phyloP scores from a whole-genome alignment of 2,329 filamentous ascomycete species.

The Gliomastix tumulicola region DNA sequence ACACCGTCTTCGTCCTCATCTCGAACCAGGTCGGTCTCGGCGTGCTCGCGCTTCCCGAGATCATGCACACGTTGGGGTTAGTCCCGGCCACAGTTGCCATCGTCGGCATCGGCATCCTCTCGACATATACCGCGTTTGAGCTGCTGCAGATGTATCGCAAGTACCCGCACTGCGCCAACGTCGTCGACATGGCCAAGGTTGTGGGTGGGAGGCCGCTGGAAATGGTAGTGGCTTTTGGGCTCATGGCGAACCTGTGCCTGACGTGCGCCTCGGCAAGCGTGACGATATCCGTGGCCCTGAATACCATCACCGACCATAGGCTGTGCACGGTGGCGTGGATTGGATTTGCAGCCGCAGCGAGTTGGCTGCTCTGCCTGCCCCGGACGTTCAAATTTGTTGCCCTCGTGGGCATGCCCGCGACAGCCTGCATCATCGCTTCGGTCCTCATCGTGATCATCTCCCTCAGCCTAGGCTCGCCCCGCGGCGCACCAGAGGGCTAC shows the following conservation, averaged over 20 bases:
- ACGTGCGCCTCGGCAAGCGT: constrained; percentile 62
- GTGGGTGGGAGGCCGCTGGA: constrained; percentile 25
- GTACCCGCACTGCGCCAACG: constrained; percentile 62
- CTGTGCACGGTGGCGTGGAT: constrained; percentile 62
- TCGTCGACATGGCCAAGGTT: constrained; percentile 61
- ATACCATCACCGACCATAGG: constrained; percentile 56
- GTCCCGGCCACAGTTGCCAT: constrained; percentile 64
- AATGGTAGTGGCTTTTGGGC: constrained; percentile 43
- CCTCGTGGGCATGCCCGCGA: constrained; percentile 18
- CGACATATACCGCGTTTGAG: constrained; percentile 48
- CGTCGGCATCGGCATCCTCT: constrained; percentile 55
- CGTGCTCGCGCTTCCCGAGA: constrained; percentile 63
- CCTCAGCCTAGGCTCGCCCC: constrained; percentile 19
- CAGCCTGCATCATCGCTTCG: constrained; percentile 22
- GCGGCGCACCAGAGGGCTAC: constrained; percentile 15
- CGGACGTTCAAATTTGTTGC: constrained; percentile 49
- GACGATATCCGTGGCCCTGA: constrained; percentile 60
- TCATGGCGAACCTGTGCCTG: constrained; percentile 66
- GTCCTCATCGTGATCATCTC: constrained; percentile 26
- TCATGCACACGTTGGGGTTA: constrained; percentile 60
- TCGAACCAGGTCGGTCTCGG: constrained; percentile 27
- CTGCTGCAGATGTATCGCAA: constrained; percentile 61
- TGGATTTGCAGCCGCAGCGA: constrained; percentile 54
- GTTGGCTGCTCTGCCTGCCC: constrained; percentile 57
- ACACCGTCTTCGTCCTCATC: constrained; percentile 20